phyloP scores from a whole-genome alignment of 345 rosid species.

The Iberis pinnata region DNA sequence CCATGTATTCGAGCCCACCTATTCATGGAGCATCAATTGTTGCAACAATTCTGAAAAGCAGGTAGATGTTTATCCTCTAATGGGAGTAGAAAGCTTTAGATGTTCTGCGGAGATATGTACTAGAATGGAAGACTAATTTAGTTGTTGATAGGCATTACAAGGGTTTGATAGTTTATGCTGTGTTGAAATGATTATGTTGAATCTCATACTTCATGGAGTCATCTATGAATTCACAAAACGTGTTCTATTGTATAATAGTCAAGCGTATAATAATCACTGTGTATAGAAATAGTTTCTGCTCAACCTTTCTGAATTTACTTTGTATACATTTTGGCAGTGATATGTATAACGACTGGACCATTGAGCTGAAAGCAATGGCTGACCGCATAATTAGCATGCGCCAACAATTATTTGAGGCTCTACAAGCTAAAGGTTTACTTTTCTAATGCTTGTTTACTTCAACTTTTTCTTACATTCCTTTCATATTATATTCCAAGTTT shows the following conservation, averaged over 20 bases:
- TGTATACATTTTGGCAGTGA: constrained; percentile 33
- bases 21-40: constrained; percentile 74
- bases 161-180: not conserved
- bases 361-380: constrained; percentile 72
- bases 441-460: not conserved
- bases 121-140: not conserved
- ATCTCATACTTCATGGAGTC: no score
- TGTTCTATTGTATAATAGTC: not conserved
- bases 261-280: not conserved
- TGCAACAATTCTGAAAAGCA: constrained; percentile 55
- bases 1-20: constrained; percentile 70
- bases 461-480: not conserved
- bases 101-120: not conserved
- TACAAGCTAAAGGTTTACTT: constrained; percentile 43
- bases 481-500: not conserved
- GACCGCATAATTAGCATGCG: constrained; percentile 68
- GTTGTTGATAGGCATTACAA: not conserved
- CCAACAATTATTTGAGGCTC: constrained; percentile 51
- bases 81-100: not conserved
- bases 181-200: constrained; percentile 4
- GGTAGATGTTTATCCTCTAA: constrained; percentile 29
- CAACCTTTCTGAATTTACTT: constrained; percentile 8
- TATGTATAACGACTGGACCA: constrained; percentile 58
- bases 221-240: not conserved
- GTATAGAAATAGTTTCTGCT: constrained; percentile 10